These are phyloP conservation scores for Epichloe aotearoae DNA, from an alignment of 2,329 filamentous ascomycete species.

Conservation along the genomic window DNA sequence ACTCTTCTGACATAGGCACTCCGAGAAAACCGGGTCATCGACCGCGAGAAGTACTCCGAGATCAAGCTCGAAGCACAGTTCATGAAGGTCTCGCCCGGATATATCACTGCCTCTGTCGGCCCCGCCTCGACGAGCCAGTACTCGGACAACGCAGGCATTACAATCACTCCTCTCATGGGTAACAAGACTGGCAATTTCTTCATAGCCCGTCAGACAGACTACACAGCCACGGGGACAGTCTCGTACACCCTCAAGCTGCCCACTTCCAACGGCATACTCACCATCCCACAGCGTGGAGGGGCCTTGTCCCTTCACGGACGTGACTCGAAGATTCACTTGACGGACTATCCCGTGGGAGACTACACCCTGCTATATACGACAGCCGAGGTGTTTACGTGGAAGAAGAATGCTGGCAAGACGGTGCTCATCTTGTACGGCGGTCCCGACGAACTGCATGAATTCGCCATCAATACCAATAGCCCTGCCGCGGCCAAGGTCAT, in stretches of 20 bases:
- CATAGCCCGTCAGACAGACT: conserved; percentile 53
- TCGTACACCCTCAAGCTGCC: conserved; percentile 50
- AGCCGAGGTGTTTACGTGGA: conserved; percentile 58
- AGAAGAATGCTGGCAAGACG: conserved; percentile 45
- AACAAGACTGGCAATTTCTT: conserved; percentile 47
- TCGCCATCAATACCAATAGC: conserved; percentile 32
- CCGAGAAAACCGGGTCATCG: conserved; percentile 53
- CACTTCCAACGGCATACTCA: conserved; percentile 43
- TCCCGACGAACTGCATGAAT: conserved; percentile 47
- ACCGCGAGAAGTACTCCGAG: conserved; percentile 67
- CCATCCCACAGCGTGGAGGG: conserved; percentile 45
- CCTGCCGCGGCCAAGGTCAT: conserved; percentile 5
- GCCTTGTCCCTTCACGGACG: conserved; percentile 45
- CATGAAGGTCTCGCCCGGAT: conserved; percentile 56
- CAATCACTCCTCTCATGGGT: conserved; percentile 47
- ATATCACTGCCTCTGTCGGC: conserved; percentile 45
- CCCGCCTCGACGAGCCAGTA: conserved; percentile 36
- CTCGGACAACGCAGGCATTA: conserved; percentile 36
- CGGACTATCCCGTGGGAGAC: conserved; percentile 51
- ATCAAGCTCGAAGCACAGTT: conserved; percentile 67
- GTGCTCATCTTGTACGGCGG: conserved; percentile 53
- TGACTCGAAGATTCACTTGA: conserved; percentile 56
- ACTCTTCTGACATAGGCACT: conserved; percentile 27
- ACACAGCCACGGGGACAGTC: conserved; percentile 42
- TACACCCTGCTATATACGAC: conserved; percentile 51